Conservation (phyloP, 345 rosid species). For the Rhodomyrtus tomentosa region DNA sequence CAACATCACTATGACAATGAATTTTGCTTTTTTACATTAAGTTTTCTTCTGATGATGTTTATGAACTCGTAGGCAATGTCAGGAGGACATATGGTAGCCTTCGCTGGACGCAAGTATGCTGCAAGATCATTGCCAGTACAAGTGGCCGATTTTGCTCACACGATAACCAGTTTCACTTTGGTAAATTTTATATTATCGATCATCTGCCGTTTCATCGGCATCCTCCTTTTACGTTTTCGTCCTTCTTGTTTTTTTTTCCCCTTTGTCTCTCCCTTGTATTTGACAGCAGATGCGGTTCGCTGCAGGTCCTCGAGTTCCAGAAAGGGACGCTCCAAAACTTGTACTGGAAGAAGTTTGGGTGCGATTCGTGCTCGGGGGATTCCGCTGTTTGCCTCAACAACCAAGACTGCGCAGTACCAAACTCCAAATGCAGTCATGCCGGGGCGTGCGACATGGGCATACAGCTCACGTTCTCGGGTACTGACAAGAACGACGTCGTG, state of each 20-base stretch:
- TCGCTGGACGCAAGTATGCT: constrained; percentile 85
- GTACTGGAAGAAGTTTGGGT: constrained; percentile 76
- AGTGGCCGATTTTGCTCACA: constrained; percentile 52
- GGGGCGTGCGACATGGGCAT: constrained; percentile 52
- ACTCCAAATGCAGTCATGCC: constrained; percentile 37
- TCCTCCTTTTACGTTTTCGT: background rate
- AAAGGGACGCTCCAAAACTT: constrained; percentile 66
- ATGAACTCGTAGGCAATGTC: constrained; percentile 22
- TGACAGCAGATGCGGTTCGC: background rate
- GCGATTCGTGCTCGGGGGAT: constrained; percentile 37
- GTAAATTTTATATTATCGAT: constrained; percentile 17
- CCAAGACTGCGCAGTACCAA: constrained; percentile 59
- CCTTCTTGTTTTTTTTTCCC: too few relatives aligned
- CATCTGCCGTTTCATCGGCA: background rate
- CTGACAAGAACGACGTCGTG: constrained; percentile 57
- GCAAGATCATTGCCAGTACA: constrained; percentile 72
- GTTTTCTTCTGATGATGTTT: background rate
- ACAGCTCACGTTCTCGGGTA: constrained; percentile 77
- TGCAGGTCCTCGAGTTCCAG: constrained; percentile 78
- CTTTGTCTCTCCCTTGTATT: background rate
- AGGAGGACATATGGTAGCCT: constrained; percentile 88
- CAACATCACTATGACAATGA: background rate
- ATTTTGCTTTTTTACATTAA: background rate
- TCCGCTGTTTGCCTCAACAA: constrained; percentile 39
- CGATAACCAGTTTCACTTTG: constrained; percentile 76